Base-by-base conservation (phyloP, 2,329 filamentous ascomycete species). In the Talaromyces sp. region DNA sequence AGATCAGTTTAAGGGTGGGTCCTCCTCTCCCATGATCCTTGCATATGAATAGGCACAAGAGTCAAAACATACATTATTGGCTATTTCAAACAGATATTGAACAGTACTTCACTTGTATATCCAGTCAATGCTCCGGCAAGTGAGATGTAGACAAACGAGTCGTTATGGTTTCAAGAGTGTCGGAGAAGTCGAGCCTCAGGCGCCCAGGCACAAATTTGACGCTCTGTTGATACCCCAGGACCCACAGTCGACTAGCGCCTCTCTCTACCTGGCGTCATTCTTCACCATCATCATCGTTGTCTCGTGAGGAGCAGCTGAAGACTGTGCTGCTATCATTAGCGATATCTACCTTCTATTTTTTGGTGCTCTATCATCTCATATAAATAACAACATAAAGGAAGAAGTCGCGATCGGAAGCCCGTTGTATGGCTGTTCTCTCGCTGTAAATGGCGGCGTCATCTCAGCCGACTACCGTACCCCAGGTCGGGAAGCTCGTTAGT, bases 401-500 rank as follows among this genome's bases (percentile, higher is more conserved):
- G 7, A 37, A 35, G 11, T 45, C 13, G 22, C 54, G 16, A 22
- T 22, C n/a, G 39, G 57, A 45, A 50, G 33, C 35, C 19, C 41
- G 56, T 52, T 65, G 50, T 45, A 65, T 65, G 63, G 63, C 63
- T 47, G 37, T 33, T 39, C 58, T 19, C 19, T 31, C 19, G 50
- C 31, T 62, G 57, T 66, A 62, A 73, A 76, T 76, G 75, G 72
- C 70, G 67, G 72, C 71, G 70, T 72, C 72, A 66, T 72, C 74
- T 73, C 72, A 75, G 70, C 72, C 74, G 64, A 73, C 72, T 68
- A 71, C 73, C 63, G 72, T 77, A 68, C 72, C 77, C 70, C 73
- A 79, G 62, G 75, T 78, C 62, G 80, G 79, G 72, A 79, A 77
- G 71, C 76, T 81, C 64, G 75, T 82, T 70, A 82, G 78, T 71